Percentiles rank a stretch among this genome's conserved stretches.
These are phyloP conservation scores for Yarrowia porcina DNA, from an alignment of 805 yeast genomes.

Conservation along the genomic window DNA sequence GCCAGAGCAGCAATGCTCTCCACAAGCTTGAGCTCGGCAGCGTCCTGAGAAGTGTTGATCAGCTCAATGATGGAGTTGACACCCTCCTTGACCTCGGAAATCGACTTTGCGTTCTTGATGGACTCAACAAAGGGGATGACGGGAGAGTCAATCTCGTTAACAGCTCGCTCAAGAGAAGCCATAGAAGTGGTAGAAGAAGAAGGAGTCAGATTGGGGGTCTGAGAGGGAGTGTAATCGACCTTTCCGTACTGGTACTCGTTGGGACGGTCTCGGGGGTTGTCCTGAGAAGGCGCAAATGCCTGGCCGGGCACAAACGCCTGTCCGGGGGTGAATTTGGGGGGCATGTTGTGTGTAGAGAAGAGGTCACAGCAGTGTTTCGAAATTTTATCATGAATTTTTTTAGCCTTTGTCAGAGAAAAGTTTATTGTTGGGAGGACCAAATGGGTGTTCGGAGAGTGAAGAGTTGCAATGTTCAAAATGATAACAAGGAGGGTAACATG, in stretches of 20 bases:
- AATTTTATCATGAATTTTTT: constrained; percentile 4
- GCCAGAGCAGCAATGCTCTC: constrained; percentile 63
- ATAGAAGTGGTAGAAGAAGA: constrained; percentile 59
- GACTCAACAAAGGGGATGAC: constrained; percentile 54
- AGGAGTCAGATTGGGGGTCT: constrained; percentile 25
- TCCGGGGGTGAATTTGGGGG: constrained; percentile 23
- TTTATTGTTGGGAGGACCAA: background rate
- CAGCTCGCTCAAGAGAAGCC: constrained; percentile 68
- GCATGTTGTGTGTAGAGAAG: background rate
- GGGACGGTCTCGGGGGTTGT: constrained; percentile 24
- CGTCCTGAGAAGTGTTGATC: constrained; percentile 48
- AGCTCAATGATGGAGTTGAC: constrained; percentile 52
- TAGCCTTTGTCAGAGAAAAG: background rate
- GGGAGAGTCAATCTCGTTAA: constrained; percentile 66
- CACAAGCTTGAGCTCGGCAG: constrained; percentile 62
- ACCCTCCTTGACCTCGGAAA: constrained; percentile 54
- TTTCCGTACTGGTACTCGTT: constrained; percentile 20
- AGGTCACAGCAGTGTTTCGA: background rate
- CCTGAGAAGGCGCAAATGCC: background rate
- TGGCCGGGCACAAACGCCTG: constrained; percentile 16
- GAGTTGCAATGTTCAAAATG: background rate
- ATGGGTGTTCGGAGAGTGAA: background rate
- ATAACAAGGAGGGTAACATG: background rate
- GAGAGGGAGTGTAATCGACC: constrained; percentile 3
- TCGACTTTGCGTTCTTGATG: constrained; percentile 50